Conservation (phyloP, 805 yeast species). For the Lachancea fermentati region DNA sequence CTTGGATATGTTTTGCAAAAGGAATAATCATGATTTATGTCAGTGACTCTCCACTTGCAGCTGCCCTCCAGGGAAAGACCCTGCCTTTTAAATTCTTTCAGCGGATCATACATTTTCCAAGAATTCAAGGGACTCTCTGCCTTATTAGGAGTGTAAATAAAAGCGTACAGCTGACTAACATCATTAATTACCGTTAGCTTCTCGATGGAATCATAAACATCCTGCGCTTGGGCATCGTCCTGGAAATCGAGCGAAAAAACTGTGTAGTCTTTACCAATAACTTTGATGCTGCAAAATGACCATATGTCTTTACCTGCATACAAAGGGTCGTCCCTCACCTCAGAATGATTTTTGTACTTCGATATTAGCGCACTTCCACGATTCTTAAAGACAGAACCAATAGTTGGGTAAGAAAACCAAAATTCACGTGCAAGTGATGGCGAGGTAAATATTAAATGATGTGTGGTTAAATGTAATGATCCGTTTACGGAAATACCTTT, state of each 20-base stretch:
- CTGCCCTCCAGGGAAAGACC: constrained; percentile 41
- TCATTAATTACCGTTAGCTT: constrained; percentile 52
- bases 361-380: constrained; percentile 44
- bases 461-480: constrained; percentile 63
- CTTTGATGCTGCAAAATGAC: constrained; percentile 49
- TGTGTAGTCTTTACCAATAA: constrained; percentile 81
- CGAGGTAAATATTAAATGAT: constrained; percentile 63
- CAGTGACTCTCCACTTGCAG: constrained; percentile 64
- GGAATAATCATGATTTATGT: constrained; percentile 56
- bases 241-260: constrained; percentile 71
- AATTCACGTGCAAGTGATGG: constrained; percentile 48
- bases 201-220: constrained; percentile 68
- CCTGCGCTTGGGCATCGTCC: constrained; percentile 52
- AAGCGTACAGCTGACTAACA: constrained; percentile 69
- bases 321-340: constrained; percentile 10
- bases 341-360: constrained; percentile 20
- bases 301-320: constrained; percentile 29
- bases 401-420: constrained; percentile 89
- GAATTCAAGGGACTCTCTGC: constrained; percentile 60
- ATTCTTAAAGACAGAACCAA: constrained; percentile 53
- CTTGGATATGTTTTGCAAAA: constrained; percentile 76
- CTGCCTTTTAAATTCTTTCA: constrained; percentile 66
- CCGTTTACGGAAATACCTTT: constrained; percentile 55
- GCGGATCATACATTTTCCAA: constrained; percentile 65
- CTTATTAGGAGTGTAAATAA: constrained; percentile 67